A percentile compares a stretch with the other conserved stretches of the same genome.
phyloP scores from a whole-genome alignment of 495 filamentous ascomycete genomes.

The Penicillium waksmanii region DNA sequence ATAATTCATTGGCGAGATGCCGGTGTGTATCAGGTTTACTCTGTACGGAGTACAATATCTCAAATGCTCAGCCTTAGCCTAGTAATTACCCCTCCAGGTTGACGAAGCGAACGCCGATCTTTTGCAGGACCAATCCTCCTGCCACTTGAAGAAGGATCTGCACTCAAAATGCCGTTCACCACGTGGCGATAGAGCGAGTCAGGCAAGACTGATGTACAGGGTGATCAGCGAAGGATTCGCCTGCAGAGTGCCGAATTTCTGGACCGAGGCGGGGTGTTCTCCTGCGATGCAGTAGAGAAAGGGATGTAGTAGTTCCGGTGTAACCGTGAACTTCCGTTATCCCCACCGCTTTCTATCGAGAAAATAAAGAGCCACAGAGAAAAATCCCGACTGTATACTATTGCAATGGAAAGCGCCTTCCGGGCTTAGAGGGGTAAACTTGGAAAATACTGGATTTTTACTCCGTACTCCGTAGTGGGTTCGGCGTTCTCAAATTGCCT shows the following conservation, averaged over 20 bases:
- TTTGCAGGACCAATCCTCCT: constrained; percentile 6
- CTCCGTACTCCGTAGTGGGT: neutral
- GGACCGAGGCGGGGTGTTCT: too few species aligned
- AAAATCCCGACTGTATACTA: neutral
- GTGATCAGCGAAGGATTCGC: neutral
- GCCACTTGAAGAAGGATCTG: constrained; percentile 4
- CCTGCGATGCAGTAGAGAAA: too few species aligned
- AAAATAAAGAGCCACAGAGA: neutral
- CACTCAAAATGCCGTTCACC: neutral
- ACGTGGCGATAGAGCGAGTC: neutral
- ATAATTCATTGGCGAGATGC: neutral
- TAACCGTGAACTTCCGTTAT: too few species aligned
- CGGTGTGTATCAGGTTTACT: constrained; percentile 3
- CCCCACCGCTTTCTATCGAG: neutral
- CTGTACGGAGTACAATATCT: neutral
- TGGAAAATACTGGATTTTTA: neutral
- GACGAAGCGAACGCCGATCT: constrained; percentile 3
- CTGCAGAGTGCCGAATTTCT: neutral
- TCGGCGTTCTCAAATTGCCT: neutral
- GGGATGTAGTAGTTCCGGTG: too few species aligned
- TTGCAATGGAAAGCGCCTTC: neutral
- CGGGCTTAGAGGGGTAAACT: neutral
- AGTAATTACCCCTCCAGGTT: neutral
- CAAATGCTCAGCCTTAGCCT: neutral
- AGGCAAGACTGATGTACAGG: neutral